Conservation (phyloP, 2,329 filamentous ascomycete species). For the Nothomitra cinnamomea region DNA sequence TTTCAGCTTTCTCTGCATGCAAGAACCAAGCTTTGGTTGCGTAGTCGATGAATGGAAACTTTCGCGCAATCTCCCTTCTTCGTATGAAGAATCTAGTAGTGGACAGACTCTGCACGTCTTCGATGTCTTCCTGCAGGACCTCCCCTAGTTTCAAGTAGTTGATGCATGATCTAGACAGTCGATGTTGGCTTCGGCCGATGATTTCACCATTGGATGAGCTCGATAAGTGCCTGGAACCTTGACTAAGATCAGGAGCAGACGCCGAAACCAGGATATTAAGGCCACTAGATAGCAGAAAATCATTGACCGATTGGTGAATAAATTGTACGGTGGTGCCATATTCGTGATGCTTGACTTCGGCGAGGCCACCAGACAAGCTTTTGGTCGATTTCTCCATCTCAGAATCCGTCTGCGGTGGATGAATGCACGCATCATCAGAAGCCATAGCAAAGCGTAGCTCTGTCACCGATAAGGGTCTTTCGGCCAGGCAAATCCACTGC, state of each 20-base stretch:
- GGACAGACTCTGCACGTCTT: too few relatives aligned
- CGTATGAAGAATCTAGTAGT: too few relatives aligned
- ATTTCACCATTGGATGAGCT: not conserved
- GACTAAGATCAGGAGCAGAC: not conserved
- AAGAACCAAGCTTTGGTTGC: constrained; percentile 6
- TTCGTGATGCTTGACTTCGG: not conserved
- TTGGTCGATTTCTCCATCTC: constrained; percentile 2
- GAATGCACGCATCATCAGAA: not conserved
- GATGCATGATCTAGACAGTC: not conserved
- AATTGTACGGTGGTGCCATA: not conserved
- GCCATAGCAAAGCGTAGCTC: constrained; percentile 1
- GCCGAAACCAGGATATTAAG: not conserved
- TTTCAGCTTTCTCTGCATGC: constrained; percentile 8
- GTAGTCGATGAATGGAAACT: constrained; percentile 3
- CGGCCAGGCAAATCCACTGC: constrained; percentile 8
- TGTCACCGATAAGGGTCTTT: constrained; percentile 5
- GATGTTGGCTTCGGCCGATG: not conserved
- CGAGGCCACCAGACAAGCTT: constrained; percentile 2
- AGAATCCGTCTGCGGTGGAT: not conserved
- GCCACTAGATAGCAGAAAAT: not conserved
- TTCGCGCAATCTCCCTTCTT: not conserved
- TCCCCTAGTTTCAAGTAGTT: not conserved
- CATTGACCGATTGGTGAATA: not conserved
- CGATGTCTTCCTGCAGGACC: not conserved
- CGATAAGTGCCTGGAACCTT: not conserved